Base-by-base conservation (phyloP, 345 rosid species). In the Reutealis trisperma region DNA sequence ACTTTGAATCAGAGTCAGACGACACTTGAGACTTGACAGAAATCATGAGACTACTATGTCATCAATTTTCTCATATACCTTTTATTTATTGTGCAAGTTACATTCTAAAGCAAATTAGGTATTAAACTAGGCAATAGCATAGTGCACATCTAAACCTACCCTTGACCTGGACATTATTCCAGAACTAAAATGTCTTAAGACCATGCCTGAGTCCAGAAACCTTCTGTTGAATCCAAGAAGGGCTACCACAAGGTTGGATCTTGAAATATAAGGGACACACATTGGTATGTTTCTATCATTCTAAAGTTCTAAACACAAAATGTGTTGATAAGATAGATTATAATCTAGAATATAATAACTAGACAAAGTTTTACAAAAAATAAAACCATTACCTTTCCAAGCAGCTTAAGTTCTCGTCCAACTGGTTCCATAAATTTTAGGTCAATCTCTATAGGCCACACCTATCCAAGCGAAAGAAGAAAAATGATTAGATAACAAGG, bases 401-500 rank as follows among this genome's bases (percentile, higher is more conserved):
- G 90, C 76, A 75, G 49, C 87, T 93, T 87, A 66, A 95, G 87
- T 79, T 92, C 96, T 82, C 85, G 86, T 57, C 90, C 94, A 54
- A 90, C 89, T 6, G 96, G 99, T 79, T 95, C 94, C 83, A 93
- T 58, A 76, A 92, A 93, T 82, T 87, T 90, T 63, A 92, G 83
- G 83, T 93, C 83, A 75, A 93, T 88, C 19, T 91, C 90, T 80
- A 93, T 77, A 2, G 99, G 99, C 99, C 98, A 95, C 10, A 93
- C 93, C 98, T 93, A 81, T 69, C 15, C 64, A 80, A 21, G 72
- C 9, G n/a, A 21, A 83, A 75, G 70, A 45, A 1, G 27, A 63
- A 70, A 19, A n/a, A 30, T 4, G 16, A 32, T 25, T 18, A 24
- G 45, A 58, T 0, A 18, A 32, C 13, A 24, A 14, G 12, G n/a